Percentiles rank a stretch among this genome's conserved stretches.
Evolutionary conservation across 2,329 filamentous ascomycete species (phyloP).

Genomic region (Pseudogymnoascus sp.): DNA sequence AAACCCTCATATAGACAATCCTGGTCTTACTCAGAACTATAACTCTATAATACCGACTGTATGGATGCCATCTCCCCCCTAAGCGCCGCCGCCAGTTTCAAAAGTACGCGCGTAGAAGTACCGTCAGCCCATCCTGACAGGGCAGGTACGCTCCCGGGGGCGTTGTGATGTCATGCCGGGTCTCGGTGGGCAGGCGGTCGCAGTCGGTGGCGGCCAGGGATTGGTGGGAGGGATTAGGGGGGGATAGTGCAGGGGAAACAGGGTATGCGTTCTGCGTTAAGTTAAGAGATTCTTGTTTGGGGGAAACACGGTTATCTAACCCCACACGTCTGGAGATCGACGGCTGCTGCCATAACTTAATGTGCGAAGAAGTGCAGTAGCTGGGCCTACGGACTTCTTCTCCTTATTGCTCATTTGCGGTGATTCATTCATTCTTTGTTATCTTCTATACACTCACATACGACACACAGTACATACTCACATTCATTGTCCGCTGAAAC

Average conservation of each 20-base stretch:
- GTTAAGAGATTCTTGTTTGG: not conserved
- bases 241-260: not conserved
- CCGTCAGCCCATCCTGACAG: not conserved
- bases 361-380: not conserved
- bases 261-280: not conserved
- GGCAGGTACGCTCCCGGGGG: not conserved
- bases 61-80: not conserved
- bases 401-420: not conserved
- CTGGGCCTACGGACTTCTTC: not conserved
- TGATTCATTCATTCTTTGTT: slow-evolving; percentile 2
- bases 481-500: not conserved
- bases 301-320: not conserved
- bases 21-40: not conserved
- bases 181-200: not conserved
- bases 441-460: not conserved
- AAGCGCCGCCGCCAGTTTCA: not conserved
- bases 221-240: not conserved
- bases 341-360: not conserved
- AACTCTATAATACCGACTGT: not conserved
- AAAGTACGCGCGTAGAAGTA: not conserved
- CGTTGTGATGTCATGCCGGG: not conserved
- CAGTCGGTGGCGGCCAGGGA: not conserved
- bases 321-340: not conserved
- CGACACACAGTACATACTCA: not conserved
- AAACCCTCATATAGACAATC: not conserved